Conservation (phyloP, 768 basidiomycete species). For the Pleurotus giganteus region DNA sequence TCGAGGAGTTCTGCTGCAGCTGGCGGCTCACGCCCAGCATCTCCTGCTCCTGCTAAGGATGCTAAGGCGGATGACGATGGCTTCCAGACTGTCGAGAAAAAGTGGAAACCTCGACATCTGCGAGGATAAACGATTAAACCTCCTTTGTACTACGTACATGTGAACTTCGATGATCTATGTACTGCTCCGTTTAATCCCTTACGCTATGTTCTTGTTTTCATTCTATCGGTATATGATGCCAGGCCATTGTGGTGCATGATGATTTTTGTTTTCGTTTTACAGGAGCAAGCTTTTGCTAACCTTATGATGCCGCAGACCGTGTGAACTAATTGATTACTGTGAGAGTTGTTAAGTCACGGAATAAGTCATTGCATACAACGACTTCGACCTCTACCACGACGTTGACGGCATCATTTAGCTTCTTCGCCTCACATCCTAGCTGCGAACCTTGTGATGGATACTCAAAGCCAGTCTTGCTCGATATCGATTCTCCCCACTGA, state of each 20-base stretch:
- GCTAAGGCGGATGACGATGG: slow-evolving; percentile 62
- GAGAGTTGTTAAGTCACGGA: too few species aligned
- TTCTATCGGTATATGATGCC: background rate
- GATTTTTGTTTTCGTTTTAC: background rate
- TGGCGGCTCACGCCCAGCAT: slow-evolving; percentile 58
- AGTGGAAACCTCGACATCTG: slow-evolving; percentile 12
- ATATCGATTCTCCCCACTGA: too few species aligned
- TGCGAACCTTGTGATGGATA: too few species aligned
- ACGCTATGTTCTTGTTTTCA: background rate
- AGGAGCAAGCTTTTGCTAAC: too few species aligned
- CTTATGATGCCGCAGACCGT: too few species aligned
- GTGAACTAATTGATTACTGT: too few species aligned
- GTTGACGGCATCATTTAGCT: too few species aligned
- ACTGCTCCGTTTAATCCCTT: background rate
- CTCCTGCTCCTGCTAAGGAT: slow-evolving; percentile 26
- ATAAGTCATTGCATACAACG: too few species aligned
- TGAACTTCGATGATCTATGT: background rate
- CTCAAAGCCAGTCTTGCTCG: too few species aligned
- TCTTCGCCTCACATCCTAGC: too few species aligned
- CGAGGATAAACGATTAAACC: background rate
- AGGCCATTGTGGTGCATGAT: background rate
- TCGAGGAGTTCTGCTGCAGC: slow-evolving; percentile 8
- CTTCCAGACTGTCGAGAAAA: slow-evolving; percentile 59
- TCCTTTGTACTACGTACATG: background rate
- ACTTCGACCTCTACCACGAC: too few species aligned